Conservation (phyloP, 139 green algal genomes). For the Coccomyxa sp. region DNA sequence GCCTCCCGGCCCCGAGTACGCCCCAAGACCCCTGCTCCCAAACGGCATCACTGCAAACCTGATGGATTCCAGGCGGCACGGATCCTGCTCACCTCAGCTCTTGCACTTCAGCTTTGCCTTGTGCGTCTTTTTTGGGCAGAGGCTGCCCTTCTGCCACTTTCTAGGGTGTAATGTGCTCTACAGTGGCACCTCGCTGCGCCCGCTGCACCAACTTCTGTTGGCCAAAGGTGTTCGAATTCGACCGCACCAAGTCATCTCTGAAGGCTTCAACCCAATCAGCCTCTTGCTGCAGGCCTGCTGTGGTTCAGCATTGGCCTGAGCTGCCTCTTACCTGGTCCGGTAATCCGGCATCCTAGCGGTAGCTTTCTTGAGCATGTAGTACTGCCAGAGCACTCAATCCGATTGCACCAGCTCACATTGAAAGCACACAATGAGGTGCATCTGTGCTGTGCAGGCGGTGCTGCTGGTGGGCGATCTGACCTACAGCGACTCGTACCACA, state of each 20-base stretch:
- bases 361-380: neutral
- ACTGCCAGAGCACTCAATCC: too few species aligned
- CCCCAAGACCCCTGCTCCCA: neutral
- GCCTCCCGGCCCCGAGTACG: neutral
- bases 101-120: neutral
- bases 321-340: neutral
- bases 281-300: neutral
- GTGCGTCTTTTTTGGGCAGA: neutral
- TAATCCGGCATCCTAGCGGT: neutral
- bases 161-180: too few species aligned
- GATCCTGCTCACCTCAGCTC: neutral
- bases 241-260: too few species aligned
- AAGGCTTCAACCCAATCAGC: neutral
- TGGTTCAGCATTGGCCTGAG: neutral
- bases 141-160: too few species aligned
- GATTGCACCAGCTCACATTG: too few species aligned
- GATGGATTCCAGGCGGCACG: neutral
- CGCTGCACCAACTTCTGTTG: too few species aligned
- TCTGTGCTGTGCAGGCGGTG: conserved; percentile 12
- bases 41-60: neutral
- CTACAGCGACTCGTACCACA: conserved; percentile 58
- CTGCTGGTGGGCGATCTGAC: conserved; percentile 67
- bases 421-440: too few species aligned
- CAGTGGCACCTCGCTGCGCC: too few species aligned
- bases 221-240: too few species aligned